phyloP scores from a whole-genome alignment of 2,329 filamentous ascomycete genomes.

The Calonectria pauciramosa region DNA sequence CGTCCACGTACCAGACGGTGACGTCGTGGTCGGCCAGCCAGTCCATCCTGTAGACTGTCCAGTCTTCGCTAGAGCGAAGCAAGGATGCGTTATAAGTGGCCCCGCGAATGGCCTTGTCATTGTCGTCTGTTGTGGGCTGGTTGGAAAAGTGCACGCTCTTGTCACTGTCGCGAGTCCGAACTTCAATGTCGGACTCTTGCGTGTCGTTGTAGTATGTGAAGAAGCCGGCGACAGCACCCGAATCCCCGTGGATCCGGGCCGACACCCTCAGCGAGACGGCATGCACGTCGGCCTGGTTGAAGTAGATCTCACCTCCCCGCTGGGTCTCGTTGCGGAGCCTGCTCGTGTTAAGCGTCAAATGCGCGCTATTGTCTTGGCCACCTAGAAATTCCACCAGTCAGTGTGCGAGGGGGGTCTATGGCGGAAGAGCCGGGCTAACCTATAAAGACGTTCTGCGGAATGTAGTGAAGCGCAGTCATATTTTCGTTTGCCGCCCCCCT shows the following conservation, averaged over 20 bases:
- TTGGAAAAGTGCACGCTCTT: constrained; percentile 23
- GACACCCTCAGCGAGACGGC: constrained; percentile 25
- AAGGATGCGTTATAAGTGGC: constrained; percentile 25
- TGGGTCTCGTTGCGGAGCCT: constrained; percentile 26
- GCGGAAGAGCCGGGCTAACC: neutral
- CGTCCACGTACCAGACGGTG: constrained; percentile 23
- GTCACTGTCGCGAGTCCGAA: constrained; percentile 21
- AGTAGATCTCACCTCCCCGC: constrained; percentile 26
- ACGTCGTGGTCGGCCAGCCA: constrained; percentile 25
- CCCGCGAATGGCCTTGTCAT: constrained; percentile 19
- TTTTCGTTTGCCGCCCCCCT: constrained; percentile 16
- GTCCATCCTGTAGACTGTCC: constrained; percentile 29
- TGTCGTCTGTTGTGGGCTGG: constrained; percentile 18
- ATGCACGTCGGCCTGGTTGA: constrained; percentile 16
- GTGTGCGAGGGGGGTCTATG: neutral
- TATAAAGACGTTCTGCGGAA: constrained; percentile 24
- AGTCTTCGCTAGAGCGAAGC: neutral
- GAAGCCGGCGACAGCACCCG: constrained; percentile 31
- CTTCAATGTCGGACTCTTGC: constrained; percentile 35
- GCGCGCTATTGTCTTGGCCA: constrained; percentile 5
- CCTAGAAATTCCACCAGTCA: constrained; percentile 3
- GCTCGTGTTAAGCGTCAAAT: constrained; percentile 24
- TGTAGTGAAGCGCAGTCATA: constrained; percentile 22
- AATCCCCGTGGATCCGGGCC: constrained; percentile 25
- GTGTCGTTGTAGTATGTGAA: constrained; percentile 37